These are phyloP conservation scores for Pythium aristosporum DNA, from an alignment of 352 stramenopile species.

Conservation along the genomic window DNA sequence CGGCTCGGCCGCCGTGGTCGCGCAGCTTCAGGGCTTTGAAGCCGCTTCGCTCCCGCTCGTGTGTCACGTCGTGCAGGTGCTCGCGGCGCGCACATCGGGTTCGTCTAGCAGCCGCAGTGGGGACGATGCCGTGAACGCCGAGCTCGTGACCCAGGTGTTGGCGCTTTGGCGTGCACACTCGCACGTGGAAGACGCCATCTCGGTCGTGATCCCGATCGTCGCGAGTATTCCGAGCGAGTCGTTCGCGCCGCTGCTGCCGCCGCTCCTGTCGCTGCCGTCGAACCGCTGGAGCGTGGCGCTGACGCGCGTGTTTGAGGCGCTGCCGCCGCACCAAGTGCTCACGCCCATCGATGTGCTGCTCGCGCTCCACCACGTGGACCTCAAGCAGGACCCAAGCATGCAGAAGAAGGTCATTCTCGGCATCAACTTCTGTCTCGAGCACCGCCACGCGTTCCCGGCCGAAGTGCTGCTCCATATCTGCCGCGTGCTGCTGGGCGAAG, in stretches of 20 bases:
- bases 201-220: slow-evolving; percentile 67
- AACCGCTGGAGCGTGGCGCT: slow-evolving; percentile 62
- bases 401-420: slow-evolving; percentile 78
- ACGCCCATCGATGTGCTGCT: slow-evolving; percentile 70
- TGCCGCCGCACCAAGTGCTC: slow-evolving; percentile 59
- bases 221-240: slow-evolving; percentile 51
- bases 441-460: slow-evolving; percentile 75
- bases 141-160: slow-evolving; percentile 65
- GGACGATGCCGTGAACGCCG: slow-evolving; percentile 31
- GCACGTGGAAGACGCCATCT: slow-evolving; percentile 60
- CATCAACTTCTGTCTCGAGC: slow-evolving; percentile 80
- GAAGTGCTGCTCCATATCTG: slow-evolving; percentile 75
- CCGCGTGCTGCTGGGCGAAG: slow-evolving; percentile 55
- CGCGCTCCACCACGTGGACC: slow-evolving; percentile 72
- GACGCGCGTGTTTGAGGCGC: slow-evolving; percentile 67
- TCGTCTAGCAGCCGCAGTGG: neutral
- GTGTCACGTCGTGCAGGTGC: slow-evolving; percentile 75
- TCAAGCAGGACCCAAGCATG: slow-evolving; percentile 62
- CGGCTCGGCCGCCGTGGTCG: slow-evolving; percentile 56
- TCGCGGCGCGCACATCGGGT: slow-evolving; percentile 38
- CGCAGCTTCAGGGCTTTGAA: slow-evolving; percentile 65
- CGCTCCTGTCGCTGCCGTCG: slow-evolving; percentile 52
- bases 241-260: slow-evolving; percentile 62
- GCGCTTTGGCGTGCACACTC: slow-evolving; percentile 56
- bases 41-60: slow-evolving; percentile 61